A percentile compares a stretch with the other conserved stretches of the same genome.
phyloP scores from a whole-genome alignment of 495 filamentous ascomycete species.

The Aspergillus sclerotioniger region DNA sequence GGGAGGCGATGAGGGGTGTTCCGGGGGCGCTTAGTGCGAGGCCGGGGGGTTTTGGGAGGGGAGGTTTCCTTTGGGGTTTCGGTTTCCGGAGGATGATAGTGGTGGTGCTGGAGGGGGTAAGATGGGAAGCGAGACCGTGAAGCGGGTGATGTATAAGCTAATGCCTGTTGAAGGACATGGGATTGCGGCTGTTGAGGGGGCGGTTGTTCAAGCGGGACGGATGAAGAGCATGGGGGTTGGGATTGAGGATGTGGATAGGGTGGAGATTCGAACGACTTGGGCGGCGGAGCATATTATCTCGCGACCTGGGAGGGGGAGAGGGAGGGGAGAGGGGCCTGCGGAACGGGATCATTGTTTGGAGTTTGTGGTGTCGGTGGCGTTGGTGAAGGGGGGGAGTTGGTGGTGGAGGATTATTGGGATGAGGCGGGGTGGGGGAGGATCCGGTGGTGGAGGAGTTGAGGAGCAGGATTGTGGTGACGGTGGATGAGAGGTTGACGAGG shows the following conservation, averaged over 20 bases:
- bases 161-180: constrained; percentile 41
- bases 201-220: constrained; percentile 13
- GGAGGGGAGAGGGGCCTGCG: constrained; percentile 29
- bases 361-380: constrained; percentile 39
- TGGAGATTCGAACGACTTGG: constrained; percentile 33
- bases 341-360: constrained; percentile 49
- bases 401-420: constrained; percentile 33
- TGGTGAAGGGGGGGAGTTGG: constrained; percentile 35
- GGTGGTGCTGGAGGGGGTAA: constrained; percentile 9
- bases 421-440: constrained; percentile 23
- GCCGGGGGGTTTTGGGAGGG: constrained; percentile 38
- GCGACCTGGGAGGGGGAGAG: constrained; percentile 33
- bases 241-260: constrained; percentile 21
- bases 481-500: constrained; percentile 32
- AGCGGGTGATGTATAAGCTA: constrained; percentile 39
- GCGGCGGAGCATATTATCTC: constrained; percentile 40
- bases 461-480: constrained; percentile 25
- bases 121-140: constrained; percentile 33
- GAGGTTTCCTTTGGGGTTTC: constrained; percentile 29
- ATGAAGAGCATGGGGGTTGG: not conserved
- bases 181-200: constrained; percentile 38
- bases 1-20: constrained; percentile 33
- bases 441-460: constrained; percentile 27
- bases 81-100: constrained; percentile 11
- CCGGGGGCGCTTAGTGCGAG: constrained; percentile 24